These are phyloP conservation scores for Sphenostylis stenocarpa DNA, from an alignment of 306 rosid genomes.

Conservation along the genomic window DNA sequence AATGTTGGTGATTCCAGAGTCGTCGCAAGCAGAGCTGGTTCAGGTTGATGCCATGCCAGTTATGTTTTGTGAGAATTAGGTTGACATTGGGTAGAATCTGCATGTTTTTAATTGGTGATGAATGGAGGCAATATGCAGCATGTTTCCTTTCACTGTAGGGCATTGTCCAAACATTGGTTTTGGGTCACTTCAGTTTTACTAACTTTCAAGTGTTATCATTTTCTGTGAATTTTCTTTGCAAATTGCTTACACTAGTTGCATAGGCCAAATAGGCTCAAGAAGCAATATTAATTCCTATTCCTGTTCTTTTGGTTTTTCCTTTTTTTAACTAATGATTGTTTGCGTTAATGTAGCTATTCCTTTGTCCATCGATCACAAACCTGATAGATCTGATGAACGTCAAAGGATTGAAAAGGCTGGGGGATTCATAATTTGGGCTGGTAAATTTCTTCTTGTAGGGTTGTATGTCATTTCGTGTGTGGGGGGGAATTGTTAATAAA, in stretches of 20 bases:
- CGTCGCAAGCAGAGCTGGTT: conserved; percentile 83
- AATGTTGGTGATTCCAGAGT: conserved; percentile 98
- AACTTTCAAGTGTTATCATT: conserved; percentile 2
- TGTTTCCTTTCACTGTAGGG: not conserved
- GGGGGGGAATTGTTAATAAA: too few species aligned
- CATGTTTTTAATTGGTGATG: conserved; percentile 3
- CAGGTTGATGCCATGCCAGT: conserved; percentile 59
- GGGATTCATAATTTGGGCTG: conserved; percentile 89
- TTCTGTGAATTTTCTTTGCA: not conserved
- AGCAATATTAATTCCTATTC: not conserved
- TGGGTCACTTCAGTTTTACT: conserved; percentile 1
- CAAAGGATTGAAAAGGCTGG: conserved; percentile 87
- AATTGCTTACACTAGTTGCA: conserved; percentile 11
- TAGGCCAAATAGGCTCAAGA: conserved; percentile 1
- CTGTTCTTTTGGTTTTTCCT: not conserved
- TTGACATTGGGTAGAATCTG: conserved; percentile 21
- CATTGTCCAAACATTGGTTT: conserved; percentile 24
- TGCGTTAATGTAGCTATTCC: conserved; percentile 63
- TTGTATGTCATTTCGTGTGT: not conserved
- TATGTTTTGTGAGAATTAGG: conserved; percentile 29
- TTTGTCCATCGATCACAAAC: conserved; percentile 83
- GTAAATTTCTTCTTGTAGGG: conserved; percentile 39
- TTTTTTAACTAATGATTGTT: conserved; percentile 6
- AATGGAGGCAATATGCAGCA: not conserved
- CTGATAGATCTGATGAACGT: conserved; percentile 89